These are phyloP conservation scores for Coelastrella sp. DNA, from an alignment of 139 green algal genomes.

Conservation along the genomic window DNA sequence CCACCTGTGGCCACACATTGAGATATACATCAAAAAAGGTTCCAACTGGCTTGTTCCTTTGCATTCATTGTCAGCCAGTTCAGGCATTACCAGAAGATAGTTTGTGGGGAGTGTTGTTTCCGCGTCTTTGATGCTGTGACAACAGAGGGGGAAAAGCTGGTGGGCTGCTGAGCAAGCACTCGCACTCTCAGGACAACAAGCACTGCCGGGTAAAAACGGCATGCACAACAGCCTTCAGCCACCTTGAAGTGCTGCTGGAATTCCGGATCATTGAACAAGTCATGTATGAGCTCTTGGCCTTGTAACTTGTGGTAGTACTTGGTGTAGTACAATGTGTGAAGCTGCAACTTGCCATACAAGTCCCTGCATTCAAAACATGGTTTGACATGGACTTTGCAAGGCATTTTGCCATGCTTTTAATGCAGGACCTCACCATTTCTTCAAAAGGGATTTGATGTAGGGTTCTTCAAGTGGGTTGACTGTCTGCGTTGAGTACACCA, in stretches of 20 bases:
- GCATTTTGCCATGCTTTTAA: not conserved
- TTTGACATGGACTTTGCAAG: not conserved
- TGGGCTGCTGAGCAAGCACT: too few relatives aligned
- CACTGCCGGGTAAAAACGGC: not conserved
- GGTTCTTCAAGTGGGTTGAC: constrained; percentile 33
- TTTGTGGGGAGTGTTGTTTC: not conserved
- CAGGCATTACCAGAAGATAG: too few relatives aligned
- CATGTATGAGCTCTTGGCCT: constrained; percentile 55
- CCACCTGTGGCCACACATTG: too few relatives aligned
- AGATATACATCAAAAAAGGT: too few relatives aligned
- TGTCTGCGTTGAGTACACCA: not conserved
- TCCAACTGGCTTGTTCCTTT: too few relatives aligned
- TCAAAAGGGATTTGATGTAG: constrained; percentile 53
- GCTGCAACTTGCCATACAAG: constrained; percentile 6
- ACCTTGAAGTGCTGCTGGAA: constrained; percentile 56
- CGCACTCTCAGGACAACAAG: not conserved
- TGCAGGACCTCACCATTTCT: constrained; percentile 56
- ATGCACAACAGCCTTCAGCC: not conserved
- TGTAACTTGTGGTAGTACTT: constrained; percentile 71
- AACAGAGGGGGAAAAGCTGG: too few relatives aligned
- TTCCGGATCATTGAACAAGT: constrained; percentile 59
- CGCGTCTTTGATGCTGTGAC: not conserved
- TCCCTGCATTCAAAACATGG: not conserved
- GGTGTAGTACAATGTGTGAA: constrained; percentile 60
- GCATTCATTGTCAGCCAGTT: too few relatives aligned